Evolutionary conservation across 1,139 yeast genomes (phyloP), one percentile per base, ranked within the genome.

Genomic region (Suhomyces kunorum): DNA sequence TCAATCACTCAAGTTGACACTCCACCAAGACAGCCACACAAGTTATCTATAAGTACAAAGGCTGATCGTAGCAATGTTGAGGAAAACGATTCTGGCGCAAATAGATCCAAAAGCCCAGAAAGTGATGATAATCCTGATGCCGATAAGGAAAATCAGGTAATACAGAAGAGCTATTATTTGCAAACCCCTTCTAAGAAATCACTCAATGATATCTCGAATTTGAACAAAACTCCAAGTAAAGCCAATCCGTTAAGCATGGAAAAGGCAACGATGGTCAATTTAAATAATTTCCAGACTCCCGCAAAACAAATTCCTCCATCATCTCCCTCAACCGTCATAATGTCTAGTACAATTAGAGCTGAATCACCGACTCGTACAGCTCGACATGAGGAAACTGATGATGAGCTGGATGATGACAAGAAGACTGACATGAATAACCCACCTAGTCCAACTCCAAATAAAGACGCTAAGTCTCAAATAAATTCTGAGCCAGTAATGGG

Each of bases 401-500:
- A 44, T 15, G 43, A 39, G 15, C 33, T 28, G 13, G 44, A 32
- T 1, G 36, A 36, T 3, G 32, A 28, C 7, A 29, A 32, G 17
- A 37, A 40, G 7, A 38, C 23, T 15, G 39, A 34, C 13, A 39
- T 35, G 28, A 43, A 39, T 34, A 47, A 47, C 5, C 73, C 74
- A 5, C 62, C 66, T 6, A 65, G 71, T 41, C 78, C 78, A 6
- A 71, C 77, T 3, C 77, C 77, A 1, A 57, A 56, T 32, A 67
- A 67, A 48, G 62, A 58, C 14, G 34, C 47, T 6, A 46, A 45
- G 20, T 39, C 34, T 15, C 28, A 20, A 23, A 49, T 42, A n/a
- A 53, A 53, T 26, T 46, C 54, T 6, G 60, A 54, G 39, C 78
- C 77, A 3, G 53, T 60, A 2, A 71, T 72, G 77, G 78, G 78